A percentile compares a stretch with the other conserved stretches of the same genome.
Conservation (phyloP, 164 flowering plant species). For the Stephania japonica region DNA sequence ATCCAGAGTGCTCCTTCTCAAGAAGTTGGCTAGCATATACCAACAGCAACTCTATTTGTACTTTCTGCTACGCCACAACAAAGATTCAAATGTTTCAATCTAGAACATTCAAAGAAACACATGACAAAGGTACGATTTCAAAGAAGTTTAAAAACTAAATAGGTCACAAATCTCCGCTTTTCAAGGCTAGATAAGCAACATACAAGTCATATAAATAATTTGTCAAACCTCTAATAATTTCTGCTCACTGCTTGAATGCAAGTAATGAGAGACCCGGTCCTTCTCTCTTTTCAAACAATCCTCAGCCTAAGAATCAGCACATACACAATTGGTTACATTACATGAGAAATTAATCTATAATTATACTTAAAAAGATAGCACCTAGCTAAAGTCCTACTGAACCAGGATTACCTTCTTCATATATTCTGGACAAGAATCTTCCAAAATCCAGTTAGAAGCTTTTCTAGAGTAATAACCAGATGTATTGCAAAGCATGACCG, state of each 20-base stretch:
- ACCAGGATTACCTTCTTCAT: slow-evolving; percentile 49
- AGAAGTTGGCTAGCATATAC: slow-evolving; percentile 65
- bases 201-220: not conserved
- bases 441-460: slow-evolving; percentile 73
- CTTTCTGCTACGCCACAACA: slow-evolving; percentile 20
- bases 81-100: not conserved
- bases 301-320: slow-evolving; percentile 53
- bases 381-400: not conserved
- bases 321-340: slow-evolving; percentile 8
- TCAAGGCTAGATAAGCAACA: not conserved
- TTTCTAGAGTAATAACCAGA: slow-evolving; percentile 74
- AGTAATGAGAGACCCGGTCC: slow-evolving; percentile 75
- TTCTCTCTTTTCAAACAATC: slow-evolving; percentile 76
- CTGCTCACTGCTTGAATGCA: slow-evolving; percentile 71
- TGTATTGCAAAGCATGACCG: slow-evolving; percentile 55
- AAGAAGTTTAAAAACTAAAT: not conserved
- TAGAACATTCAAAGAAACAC: not conserved
- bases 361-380: not conserved
- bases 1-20: slow-evolving; percentile 94
- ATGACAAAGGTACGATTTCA: too few species aligned
- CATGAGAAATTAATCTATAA: not conserved
- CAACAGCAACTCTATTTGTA: slow-evolving; percentile 27
- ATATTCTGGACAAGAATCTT: slow-evolving; percentile 83
- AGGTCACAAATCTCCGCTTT: not conserved
- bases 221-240: slow-evolving; percentile 71